These are phyloP conservation scores for Epithele typhae DNA, from an alignment of 768 basidiomycete genomes.

Conservation along the genomic window DNA sequence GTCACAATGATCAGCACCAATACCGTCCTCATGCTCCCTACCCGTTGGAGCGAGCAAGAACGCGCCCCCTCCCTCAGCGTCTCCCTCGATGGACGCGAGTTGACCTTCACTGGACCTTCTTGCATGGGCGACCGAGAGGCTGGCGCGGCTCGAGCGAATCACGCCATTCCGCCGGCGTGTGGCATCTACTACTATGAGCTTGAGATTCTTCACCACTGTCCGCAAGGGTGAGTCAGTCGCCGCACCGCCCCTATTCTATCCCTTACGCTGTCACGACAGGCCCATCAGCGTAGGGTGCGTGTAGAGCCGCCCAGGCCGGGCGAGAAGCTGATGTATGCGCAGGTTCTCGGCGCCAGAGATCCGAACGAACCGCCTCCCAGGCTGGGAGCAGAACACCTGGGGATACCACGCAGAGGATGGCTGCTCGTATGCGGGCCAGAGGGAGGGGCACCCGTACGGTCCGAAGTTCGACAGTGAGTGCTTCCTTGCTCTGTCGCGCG, in stretches of 20 bases:
- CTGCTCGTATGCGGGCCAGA: slow-evolving; percentile 67
- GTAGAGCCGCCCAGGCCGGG: slow-evolving; percentile 17
- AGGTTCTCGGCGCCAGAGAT: slow-evolving; percentile 69
- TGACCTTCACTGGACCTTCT: slow-evolving; percentile 56
- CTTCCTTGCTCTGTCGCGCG: background rate
- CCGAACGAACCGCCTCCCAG: slow-evolving; percentile 72
- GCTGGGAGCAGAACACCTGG: slow-evolving; percentile 85
- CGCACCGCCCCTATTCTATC: background rate
- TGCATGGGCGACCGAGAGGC: slow-evolving; percentile 74
- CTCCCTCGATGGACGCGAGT: slow-evolving; percentile 66
- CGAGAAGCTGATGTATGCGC: slow-evolving; percentile 2
- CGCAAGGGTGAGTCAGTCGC: slow-evolving; percentile 63
- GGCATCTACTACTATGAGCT: slow-evolving; percentile 97
- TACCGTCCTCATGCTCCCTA: slow-evolving; percentile 55
- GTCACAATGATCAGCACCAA: slow-evolving; percentile 15
- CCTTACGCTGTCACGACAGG: slow-evolving; percentile 31
- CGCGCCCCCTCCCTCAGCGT: slow-evolving; percentile 56
- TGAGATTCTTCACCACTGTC: slow-evolving; percentile 73
- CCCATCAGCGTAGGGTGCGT: slow-evolving; percentile 77
- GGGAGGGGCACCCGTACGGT: slow-evolving; percentile 68
- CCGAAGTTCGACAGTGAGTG: slow-evolving; percentile 75
- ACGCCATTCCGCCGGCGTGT: slow-evolving; percentile 77
- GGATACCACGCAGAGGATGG: slow-evolving; percentile 94
- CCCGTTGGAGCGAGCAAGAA: slow-evolving; percentile 73
- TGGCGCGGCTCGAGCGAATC: slow-evolving; percentile 64